A percentile compares a stretch with the other conserved stretches of the same genome.
Conservation (phyloP, 805 yeast genomes). For the Metschnikowia sp. region DNA sequence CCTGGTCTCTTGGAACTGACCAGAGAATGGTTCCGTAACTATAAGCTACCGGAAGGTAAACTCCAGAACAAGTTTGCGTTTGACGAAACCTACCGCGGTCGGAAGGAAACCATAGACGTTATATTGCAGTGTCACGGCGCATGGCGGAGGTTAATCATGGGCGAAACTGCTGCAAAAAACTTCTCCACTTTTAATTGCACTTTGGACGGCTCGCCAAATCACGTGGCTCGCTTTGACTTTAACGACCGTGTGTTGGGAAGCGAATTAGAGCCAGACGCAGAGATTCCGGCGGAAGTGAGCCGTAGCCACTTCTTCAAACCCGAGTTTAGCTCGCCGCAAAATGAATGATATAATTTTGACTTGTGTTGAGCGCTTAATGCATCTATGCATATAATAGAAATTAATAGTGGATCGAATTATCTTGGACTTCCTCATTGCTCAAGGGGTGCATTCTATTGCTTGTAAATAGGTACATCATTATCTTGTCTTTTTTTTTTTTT, state of each 20-base stretch:
- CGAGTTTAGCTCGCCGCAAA: neutral
- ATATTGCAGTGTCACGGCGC: constrained; percentile 80
- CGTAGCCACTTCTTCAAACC: constrained; percentile 9
- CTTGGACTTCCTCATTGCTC: too few relatives aligned
- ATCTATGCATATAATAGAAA: too few relatives aligned
- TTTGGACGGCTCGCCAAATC: constrained; percentile 8
- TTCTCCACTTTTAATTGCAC: constrained; percentile 12
- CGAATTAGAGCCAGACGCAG: constrained; percentile 13
- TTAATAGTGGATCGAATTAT: too few relatives aligned
- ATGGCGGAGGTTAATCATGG: constrained; percentile 73
- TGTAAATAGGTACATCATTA: too few relatives aligned
- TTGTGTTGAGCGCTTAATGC: too few relatives aligned
- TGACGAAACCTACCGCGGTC: constrained; percentile 87
- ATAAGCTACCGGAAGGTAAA: constrained; percentile 97
- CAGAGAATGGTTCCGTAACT: constrained; percentile 96
- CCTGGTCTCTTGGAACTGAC: constrained; percentile 94
- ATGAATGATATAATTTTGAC: too few relatives aligned
- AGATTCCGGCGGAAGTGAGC: constrained; percentile 11
- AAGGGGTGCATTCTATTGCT: too few relatives aligned
- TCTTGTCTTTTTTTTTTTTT: too few relatives aligned
- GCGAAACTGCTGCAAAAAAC: constrained; percentile 40
- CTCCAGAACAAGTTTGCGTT: constrained; percentile 96
- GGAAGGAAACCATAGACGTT: constrained; percentile 79
- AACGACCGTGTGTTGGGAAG: constrained; percentile 14
- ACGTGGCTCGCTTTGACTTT: constrained; percentile 9